Evolutionary conservation across 2,329 filamentous ascomycete genomes (phyloP), one percentile per base, ranked within the genome.

Genomic region (Xylariaceae sp.): DNA sequence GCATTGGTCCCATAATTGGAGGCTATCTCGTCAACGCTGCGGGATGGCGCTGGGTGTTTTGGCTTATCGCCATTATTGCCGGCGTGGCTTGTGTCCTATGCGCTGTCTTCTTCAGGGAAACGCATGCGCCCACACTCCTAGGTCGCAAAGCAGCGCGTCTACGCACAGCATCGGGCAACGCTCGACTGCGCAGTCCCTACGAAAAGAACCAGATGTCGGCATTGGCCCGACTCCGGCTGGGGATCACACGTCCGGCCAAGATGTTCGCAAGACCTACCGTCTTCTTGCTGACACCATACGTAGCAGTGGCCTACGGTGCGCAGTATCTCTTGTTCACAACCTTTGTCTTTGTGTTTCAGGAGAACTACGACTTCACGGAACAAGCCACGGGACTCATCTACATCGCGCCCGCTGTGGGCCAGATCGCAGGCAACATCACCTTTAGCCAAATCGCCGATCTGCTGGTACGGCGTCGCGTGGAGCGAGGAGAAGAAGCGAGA

Each of bases 291-390:
- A 70, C 81, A 19, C 74, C 83, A 1, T 82, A 82, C 53, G 73
- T 80, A 47, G 79, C 79, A 9, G 68, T 84, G 31, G 69, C 78
- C 0, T 85, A 82, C 58, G 81, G 80, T 1, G 76, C 81, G 39
- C 60, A 84, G 1, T 85, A 82, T 62, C 75, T 70, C 1, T 66
- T 82, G n/a, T 76, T 83, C 59, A 80, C 80, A 1, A 81, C 79
- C 1, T 78, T 83, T 50, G 61, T 73, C 34, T 67, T 71, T 60
- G 67, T 74, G 56, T 61, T 80, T 44, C 18, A 19, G 28, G 14
- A 4, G 12, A 19, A 70, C 73, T 63, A 68, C 74, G 28, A 66
- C 71, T 5, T 84, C 63, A 66, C 66, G 17, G 70, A 69, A 14
- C 70, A 73, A 1, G 65, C 68, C 19, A 67, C 68, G 9, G 75